Percentiles rank a stretch among this genome's conserved stretches.
Evolutionary conservation across 331 rosid species (phyloP).

Genomic region (Spiraea crenata): DNA sequence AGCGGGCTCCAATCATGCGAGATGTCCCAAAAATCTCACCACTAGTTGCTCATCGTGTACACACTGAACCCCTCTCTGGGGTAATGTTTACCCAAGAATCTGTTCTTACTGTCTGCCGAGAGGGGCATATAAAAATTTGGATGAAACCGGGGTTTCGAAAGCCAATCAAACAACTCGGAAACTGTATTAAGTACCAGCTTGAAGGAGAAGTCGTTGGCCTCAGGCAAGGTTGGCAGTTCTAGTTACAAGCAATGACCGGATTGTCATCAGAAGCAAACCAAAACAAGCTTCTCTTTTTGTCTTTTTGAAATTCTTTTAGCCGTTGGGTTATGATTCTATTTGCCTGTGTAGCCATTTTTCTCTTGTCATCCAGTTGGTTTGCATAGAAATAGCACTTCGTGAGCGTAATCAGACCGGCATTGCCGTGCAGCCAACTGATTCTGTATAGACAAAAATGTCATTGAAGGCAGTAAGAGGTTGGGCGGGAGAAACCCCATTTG

Average conservation of each 20-base stretch:
- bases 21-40: constrained; percentile 92
- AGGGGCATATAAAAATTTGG: constrained; percentile 92
- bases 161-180: constrained; percentile 58
- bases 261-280: constrained; percentile 27
- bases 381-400: constrained; percentile 26
- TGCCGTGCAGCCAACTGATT: constrained; percentile 46
- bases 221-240: constrained; percentile 52
- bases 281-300: constrained; percentile 26
- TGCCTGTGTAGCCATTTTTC: constrained; percentile 30
- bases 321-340: constrained; percentile 14
- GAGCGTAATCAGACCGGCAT: constrained; percentile 8
- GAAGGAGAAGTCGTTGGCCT: constrained; percentile 61
- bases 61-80: constrained; percentile 91
- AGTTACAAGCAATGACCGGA: constrained; percentile 53
- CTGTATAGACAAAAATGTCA: constrained; percentile 63
- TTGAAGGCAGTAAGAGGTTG: constrained; percentile 54
- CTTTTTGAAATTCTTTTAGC: background rate
- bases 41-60: constrained; percentile 82
- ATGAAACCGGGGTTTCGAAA: constrained; percentile 63
- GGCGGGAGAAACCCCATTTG: constrained; percentile 47
- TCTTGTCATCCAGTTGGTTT: constrained; percentile 50
- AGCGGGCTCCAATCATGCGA: constrained; percentile 88
- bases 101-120: constrained; percentile 86
- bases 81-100: constrained; percentile 82
- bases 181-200: constrained; percentile 45